Evolutionary conservation across 495 filamentous ascomycete genomes (phyloP).

Genomic region (Neurospora tetrasperma): DNA sequence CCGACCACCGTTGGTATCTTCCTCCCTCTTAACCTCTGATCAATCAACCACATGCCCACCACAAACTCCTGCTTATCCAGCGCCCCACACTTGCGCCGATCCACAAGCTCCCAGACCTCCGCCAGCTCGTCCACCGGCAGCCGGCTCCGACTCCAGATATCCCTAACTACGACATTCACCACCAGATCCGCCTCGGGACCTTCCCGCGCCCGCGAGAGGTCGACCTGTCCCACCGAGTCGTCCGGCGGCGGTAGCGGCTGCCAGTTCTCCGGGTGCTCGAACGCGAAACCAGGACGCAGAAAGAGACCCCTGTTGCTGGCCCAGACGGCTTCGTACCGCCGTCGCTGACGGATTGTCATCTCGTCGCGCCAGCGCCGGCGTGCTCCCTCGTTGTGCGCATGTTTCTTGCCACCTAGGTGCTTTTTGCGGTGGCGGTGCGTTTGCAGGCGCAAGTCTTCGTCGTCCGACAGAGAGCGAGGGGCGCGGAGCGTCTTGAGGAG

Average conservation of each 20-base stretch:
- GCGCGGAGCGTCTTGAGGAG: constrained; percentile 69
- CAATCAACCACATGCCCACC: constrained; percentile 91
- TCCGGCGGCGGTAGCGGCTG: background rate
- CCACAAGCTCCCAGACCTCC: constrained; percentile 81
- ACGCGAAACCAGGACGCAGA: constrained; percentile 10
- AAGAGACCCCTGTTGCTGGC: constrained; percentile 77
- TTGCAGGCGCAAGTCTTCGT: constrained; percentile 38
- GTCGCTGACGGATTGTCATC: constrained; percentile 67
- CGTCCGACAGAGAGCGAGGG: constrained; percentile 45
- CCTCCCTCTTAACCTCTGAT: constrained; percentile 76
- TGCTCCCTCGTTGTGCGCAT: constrained; percentile 84
- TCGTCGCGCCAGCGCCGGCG: constrained; percentile 74
- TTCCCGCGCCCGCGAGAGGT: constrained; percentile 7
- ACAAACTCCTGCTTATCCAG: constrained; percentile 79
- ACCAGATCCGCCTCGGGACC: constrained; percentile 44
- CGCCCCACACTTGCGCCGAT: constrained; percentile 46
- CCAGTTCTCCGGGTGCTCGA: constrained; percentile 2
- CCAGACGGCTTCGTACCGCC: constrained; percentile 95
- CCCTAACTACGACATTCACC: constrained; percentile 67
- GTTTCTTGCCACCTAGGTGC: constrained; percentile 33
- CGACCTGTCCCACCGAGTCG: constrained; percentile 1
- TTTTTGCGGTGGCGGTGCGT: constrained; percentile 36
- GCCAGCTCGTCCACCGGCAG: constrained; percentile 58
- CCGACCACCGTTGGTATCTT: constrained; percentile 74
- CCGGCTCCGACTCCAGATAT: constrained; percentile 76